Conservation (phyloP, 192 early-diverging fungal genomes). For the Dissophora ornata region DNA sequence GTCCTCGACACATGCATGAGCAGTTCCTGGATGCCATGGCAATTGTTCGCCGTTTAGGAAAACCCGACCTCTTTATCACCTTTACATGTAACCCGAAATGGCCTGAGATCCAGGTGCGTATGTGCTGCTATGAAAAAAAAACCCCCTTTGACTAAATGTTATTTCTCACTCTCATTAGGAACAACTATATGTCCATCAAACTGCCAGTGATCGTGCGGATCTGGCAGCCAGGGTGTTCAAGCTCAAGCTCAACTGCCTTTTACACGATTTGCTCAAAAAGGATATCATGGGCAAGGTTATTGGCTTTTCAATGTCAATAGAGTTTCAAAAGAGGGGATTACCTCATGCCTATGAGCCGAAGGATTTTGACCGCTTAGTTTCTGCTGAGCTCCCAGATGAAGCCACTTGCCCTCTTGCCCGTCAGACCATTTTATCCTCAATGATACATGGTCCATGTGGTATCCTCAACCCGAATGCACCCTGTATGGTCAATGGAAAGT, state of each 20-base stretch:
- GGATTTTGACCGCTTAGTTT: constrained; percentile 19
- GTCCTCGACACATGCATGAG: constrained; percentile 31
- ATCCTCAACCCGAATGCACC: not conserved
- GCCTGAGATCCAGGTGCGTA: constrained; percentile 23
- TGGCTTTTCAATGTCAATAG: constrained; percentile 20
- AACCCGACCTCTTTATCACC: constrained; percentile 49
- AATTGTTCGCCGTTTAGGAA: constrained; percentile 33
- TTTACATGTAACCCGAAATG: constrained; percentile 50
- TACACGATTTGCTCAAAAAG: constrained; percentile 18
- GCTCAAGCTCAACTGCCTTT: constrained; percentile 15
- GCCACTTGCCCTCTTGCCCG: not conserved
- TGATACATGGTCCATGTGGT: constrained; percentile 46
- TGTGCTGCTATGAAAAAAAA: too few relatives aligned
- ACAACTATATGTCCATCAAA: too few relatives aligned
- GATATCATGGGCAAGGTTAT: constrained; percentile 18
- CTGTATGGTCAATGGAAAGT: constrained; percentile 1
- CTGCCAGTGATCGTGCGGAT: constrained; percentile 17
- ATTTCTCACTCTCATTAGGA: too few relatives aligned
- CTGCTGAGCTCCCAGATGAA: constrained; percentile 26
- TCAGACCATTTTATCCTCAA: constrained; percentile 8
- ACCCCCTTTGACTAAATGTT: too few relatives aligned
- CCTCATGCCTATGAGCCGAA: constrained; percentile 23
- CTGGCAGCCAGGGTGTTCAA: constrained; percentile 19
- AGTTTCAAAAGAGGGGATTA: constrained; percentile 43
- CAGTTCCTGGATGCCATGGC: constrained; percentile 33